Evolutionary conservation across 331 rosid species (phyloP), one percentile per base, ranked within the genome.

Genomic region (Cydonia oblonga): DNA sequence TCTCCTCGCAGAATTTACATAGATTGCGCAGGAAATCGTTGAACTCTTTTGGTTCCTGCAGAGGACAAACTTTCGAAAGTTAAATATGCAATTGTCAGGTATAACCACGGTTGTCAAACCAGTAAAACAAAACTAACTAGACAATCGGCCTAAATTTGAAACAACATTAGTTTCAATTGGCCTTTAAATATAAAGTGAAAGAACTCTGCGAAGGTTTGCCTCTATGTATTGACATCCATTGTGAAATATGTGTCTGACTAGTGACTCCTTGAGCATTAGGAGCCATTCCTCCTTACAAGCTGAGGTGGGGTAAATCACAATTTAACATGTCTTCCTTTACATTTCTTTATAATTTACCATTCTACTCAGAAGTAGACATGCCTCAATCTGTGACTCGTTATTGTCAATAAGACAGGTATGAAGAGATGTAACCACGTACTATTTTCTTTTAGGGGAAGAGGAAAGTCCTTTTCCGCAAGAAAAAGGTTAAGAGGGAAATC

Each of bases 41-140:
- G 91, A 93, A 91, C 73, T 82, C 85, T 68, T 89, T 91, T 4
- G 97, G 97, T 84, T 93, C 98, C 98, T 93, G 84, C 74, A 71
- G n/a, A 69, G 20, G 38, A 66, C 4, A 74, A 70, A 49, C 66
- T 44, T 16, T 29, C 24, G 32, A 10, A 62, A 6, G 24, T 78
- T 66, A 35, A 76, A 29, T 28, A 18, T 62, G 42, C 44, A 62
- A 18, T 28, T 29, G 66, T 30, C 23, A 62, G 14, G 42, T 18
- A 62, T 58, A 62, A n/a, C 42, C 66, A 62, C 42, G 9, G 15
- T 16, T 28, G 44, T 62, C 23, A 62, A 18, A 28, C 44, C 66
- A 4, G 42, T 62, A 28, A 2, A 59, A 60, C n/a, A 12, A 25
- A 71, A 64, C 18, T 1, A 18, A 15, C 52, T 19, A 29, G 28